phyloP scores from a whole-genome alignment of 129 eudicot genomes.

The Glebionis coronaria region DNA sequence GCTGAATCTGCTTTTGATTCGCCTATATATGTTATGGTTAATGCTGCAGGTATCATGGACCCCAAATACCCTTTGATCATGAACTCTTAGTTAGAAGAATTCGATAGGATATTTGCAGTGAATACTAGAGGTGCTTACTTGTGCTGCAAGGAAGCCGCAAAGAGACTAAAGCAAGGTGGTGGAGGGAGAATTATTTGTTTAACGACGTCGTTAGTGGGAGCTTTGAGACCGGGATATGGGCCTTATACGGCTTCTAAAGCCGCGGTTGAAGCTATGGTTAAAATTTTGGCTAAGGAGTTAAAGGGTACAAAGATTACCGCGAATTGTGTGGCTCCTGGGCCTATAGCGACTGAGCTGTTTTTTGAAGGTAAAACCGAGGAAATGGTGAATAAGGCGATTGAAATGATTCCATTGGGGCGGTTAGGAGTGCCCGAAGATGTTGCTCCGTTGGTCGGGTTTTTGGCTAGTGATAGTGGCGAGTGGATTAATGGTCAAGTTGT shows the following conservation, averaged over 20 bases:
- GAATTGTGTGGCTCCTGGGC: slow-evolving; percentile 67
- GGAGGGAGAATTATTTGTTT: slow-evolving; percentile 63
- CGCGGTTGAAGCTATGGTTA: slow-evolving; percentile 71
- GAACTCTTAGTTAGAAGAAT: slow-evolving; percentile 24
- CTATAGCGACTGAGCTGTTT: slow-evolving; percentile 57
- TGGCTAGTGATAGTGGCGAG: slow-evolving; percentile 50
- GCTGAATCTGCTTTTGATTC: slow-evolving; percentile 41
- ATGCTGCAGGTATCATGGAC: slow-evolving; percentile 48
- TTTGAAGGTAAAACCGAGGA: slow-evolving; percentile 44
- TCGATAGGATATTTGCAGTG: slow-evolving; percentile 38
- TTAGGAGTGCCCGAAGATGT: slow-evolving; percentile 50
- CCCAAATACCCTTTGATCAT: slow-evolving; percentile 28
- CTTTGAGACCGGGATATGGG: slow-evolving; percentile 45
- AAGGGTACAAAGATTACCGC: slow-evolving; percentile 63
- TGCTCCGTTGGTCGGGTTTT: slow-evolving; percentile 49
- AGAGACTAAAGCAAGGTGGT: slow-evolving; percentile 41
- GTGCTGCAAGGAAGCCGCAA: slow-evolving; percentile 49
- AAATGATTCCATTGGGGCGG: slow-evolving; percentile 40
- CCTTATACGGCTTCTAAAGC: slow-evolving; percentile 64
- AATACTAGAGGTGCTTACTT: slow-evolving; percentile 51
- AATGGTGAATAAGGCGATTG: slow-evolving; percentile 36
- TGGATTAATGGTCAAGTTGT: slow-evolving; percentile 65
- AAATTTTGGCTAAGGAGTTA: slow-evolving; percentile 60
- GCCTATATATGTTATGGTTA: slow-evolving; percentile 39
- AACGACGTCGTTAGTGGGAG: slow-evolving; percentile 44